Base-by-base conservation (phyloP, 352 stramenopile species). In the Pythium biforme region DNA sequence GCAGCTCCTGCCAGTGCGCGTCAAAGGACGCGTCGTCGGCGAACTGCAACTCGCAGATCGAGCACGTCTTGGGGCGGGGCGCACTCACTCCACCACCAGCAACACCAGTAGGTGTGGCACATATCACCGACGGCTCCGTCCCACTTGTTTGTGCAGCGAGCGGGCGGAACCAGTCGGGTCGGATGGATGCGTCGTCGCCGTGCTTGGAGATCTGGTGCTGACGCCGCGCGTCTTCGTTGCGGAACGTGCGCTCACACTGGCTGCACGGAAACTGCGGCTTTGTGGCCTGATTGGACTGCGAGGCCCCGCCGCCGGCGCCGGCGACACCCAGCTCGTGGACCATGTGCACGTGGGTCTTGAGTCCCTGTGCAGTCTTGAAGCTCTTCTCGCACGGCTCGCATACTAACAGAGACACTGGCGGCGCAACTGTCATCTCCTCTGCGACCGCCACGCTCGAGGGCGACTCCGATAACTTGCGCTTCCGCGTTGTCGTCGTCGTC, bases 191-290 rank as follows among this genome's bases (percentile, higher is more conserved):
- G 62, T 94, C 83, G 26, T 81, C 78, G 31, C 86, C 88, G 64
- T 96, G 88, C 62, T 96, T 96, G 37, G 88, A 83, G 40, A 88
- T 68, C 17, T 79, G 59, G 45, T 96, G 88, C 56, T 95, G 86
- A 53, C 77, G 77, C 25, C 75, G 76, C 4, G 85, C 86, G 29
- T 91, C 81, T 31, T 90, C 77, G 29, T 91, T 89, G 51, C 79
- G 87, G 56, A 96, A 96, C 26, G 68, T 81, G 31, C 79, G 79
- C 17, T 79, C 72, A 43, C 81, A 90, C 14, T 80, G 60, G 7
- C 55, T 62, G 52, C 79, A 83, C 34, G 72, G 64, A 25, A 87
- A 59, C 5, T 50, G 22, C 3, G 59, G 39, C 45, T 37, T n/a
- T n/a, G n/a, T n/a, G n/a, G n/a, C n/a, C n/a, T n/a, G n/a, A n/a